These are phyloP conservation scores for Chrysochromulina parva DNA, from an alignment of 78 protist genomes.

Conservation along the genomic window DNA sequence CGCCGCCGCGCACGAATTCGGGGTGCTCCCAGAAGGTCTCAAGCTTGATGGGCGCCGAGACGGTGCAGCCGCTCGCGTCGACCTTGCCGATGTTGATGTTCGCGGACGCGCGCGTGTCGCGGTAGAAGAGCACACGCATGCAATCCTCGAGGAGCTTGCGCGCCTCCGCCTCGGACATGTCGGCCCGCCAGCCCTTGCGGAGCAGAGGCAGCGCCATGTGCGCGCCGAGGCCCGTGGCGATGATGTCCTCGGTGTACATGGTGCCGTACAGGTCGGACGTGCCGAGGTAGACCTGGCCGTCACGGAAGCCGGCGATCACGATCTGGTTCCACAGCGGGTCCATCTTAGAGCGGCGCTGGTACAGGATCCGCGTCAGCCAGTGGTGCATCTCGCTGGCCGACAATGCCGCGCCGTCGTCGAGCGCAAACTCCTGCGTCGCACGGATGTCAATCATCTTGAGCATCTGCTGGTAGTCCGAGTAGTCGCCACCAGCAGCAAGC, in stretches of 20 bases:
- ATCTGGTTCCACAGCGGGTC: slow-evolving; percentile 56
- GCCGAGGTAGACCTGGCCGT: slow-evolving; percentile 44
- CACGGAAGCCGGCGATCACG: slow-evolving; percentile 42
- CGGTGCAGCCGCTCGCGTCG: neutral
- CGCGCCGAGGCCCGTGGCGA: slow-evolving; percentile 44
- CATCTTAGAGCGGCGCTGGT: slow-evolving; percentile 45
- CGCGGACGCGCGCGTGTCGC: slow-evolving; percentile 31
- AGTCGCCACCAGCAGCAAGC: slow-evolving; percentile 40
- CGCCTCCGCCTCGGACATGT: slow-evolving; percentile 29
- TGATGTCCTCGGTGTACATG: slow-evolving; percentile 18
- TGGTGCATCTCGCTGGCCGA: slow-evolving; percentile 24
- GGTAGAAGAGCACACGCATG: slow-evolving; percentile 23
- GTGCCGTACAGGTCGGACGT: slow-evolving; percentile 30
- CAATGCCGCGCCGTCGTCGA: slow-evolving; percentile 29
- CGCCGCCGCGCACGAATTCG: neutral
- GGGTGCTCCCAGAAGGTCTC: slow-evolving; percentile 12
- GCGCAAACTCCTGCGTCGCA: neutral
- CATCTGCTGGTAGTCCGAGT: slow-evolving; percentile 42
- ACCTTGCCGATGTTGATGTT: neutral
- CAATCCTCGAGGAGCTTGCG: slow-evolving; percentile 8
- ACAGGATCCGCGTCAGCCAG: slow-evolving; percentile 41
- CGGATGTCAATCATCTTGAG: neutral
- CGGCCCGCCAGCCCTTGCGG: slow-evolving; percentile 31
- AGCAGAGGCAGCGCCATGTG: slow-evolving; percentile 38
- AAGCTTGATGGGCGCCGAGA: neutral